Base-by-base conservation (phyloP, 2,329 filamentous ascomycete species). In the Neopestalotiopsis rosae region DNA sequence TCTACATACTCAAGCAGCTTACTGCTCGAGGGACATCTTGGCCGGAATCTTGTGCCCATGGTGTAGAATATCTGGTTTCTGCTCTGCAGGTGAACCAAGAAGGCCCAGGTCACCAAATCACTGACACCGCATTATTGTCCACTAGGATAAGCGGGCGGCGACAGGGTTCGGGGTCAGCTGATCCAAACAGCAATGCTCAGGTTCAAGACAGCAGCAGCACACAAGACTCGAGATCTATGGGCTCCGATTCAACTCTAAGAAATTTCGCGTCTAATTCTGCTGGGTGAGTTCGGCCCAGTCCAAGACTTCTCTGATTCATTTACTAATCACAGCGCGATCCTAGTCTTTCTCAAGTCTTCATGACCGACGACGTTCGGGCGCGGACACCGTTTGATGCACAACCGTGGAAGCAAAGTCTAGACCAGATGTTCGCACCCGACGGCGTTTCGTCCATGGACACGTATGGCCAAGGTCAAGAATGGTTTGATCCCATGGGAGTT, bases 401-500 rank as follows among this genome's bases (percentile, higher is more conserved):
- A 14, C 30, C 13, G n/a, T 63, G 38, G 38, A 42, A 13, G n/a
- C 14, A 30, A 24, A 14, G 61, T 9, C 61, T 34, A 30, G 20
- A 63, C 32, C 12, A 34, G 14, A 13, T 12, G 4, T 63, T 24
- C 14, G 34, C 24, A 6, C 38, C 38, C 14, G 30, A 34, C n/a
- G 17, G 34, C 24, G 34, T 5, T 65, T 28, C 57, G n/a, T 24
- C 57, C 5, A 28, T 12, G 24, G 58, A n/a, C 58, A 57, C 68
- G 10, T 38, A 42, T 20, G 67, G 64, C 12, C 49, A 70, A 56
- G 67, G 64, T n/a, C 49, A 70, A 56, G 67, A 67, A 20, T 71
- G 69, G 69, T 61, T 68, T n/a, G 72, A 72, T 20, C 72, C 71
- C 30, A 69, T 72, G 17, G 67, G 67, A 32, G 70, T 69, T 6